phyloP scores from a whole-genome alignment of 805 yeast species.

The Barnettozyma wickerhamii region DNA sequence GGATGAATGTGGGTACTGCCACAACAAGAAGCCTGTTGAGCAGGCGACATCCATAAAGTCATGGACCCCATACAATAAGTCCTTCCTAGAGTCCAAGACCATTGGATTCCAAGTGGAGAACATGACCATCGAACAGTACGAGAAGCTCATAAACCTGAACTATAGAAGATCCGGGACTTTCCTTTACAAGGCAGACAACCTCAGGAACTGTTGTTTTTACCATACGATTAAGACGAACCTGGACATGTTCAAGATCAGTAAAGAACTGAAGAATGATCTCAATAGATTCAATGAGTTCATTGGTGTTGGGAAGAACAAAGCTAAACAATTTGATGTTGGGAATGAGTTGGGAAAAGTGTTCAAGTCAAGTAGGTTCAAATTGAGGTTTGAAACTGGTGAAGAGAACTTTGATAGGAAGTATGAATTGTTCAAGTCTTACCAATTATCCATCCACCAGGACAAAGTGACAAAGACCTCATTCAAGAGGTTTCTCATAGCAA shows the following conservation, averaged over 20 bases:
- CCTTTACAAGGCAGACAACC: slow-evolving; percentile 60
- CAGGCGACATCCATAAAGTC: slow-evolving; percentile 37
- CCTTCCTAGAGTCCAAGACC: slow-evolving; percentile 22
- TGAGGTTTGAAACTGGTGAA: slow-evolving; percentile 49
- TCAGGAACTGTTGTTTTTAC: slow-evolving; percentile 73
- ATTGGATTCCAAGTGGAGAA: slow-evolving; percentile 38
- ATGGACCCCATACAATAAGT: slow-evolving; percentile 22
- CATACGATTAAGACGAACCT: slow-evolving; percentile 69
- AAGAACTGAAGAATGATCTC: slow-evolving; percentile 63
- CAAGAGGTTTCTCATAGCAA: slow-evolving; percentile 59
- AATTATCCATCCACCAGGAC: slow-evolving; percentile 63
- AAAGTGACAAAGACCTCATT: slow-evolving; percentile 48
- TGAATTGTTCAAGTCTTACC: slow-evolving; percentile 62
- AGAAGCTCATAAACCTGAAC: slow-evolving; percentile 63
- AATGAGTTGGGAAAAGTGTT: slow-evolving; percentile 29
- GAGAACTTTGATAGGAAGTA: slow-evolving; percentile 54
- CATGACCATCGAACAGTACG: slow-evolving; percentile 54
- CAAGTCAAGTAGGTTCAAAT: slow-evolving; percentile 27
- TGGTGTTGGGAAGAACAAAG: slow-evolving; percentile 10
- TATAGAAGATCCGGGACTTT: slow-evolving; percentile 76
- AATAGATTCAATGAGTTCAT: slow-evolving; percentile 46
- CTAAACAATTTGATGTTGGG: slow-evolving; percentile 26
- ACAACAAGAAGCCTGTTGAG: slow-evolving; percentile 27
- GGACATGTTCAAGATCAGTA: slow-evolving; percentile 41
- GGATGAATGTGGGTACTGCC: slow-evolving; percentile 70